phyloP scores from a whole-genome alignment of 441 rosid species.

The Populus hybrid region DNA sequence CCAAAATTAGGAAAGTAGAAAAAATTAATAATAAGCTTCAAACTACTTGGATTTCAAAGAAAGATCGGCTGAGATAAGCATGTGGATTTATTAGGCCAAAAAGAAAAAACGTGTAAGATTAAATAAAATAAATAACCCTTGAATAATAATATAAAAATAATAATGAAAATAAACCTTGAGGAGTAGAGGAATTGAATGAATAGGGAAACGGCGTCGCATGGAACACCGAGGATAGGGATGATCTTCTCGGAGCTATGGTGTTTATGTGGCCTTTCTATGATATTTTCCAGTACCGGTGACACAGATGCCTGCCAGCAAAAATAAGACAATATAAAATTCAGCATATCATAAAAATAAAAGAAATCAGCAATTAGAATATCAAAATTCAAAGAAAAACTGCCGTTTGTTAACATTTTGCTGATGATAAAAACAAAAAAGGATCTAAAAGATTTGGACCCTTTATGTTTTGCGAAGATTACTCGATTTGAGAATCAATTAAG shows the following conservation, averaged over 20 bases:
- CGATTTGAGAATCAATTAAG: too few relatives aligned
- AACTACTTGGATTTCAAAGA: not conserved
- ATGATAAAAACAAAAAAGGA: not conserved
- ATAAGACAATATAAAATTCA: not conserved
- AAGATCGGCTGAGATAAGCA: not conserved
- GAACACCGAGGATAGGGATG: constrained; percentile 78
- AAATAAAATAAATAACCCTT: not conserved
- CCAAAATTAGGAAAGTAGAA: too few relatives aligned
- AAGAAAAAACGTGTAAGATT: too few relatives aligned
- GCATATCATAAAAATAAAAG: not conserved
- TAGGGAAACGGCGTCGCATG: constrained; percentile 64
- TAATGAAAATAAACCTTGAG: constrained; percentile 42
- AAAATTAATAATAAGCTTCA: not conserved
- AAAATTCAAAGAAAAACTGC: not conserved
- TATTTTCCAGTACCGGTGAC: constrained; percentile 66
- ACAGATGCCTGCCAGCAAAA: constrained; percentile 46
- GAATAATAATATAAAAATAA: not conserved
- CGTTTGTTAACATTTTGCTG: too few relatives aligned
- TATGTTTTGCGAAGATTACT: not conserved
- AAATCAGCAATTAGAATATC: not conserved
- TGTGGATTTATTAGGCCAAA: not conserved
- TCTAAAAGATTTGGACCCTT: not conserved
- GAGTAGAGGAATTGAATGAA: constrained; percentile 65
- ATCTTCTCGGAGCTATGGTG: constrained; percentile 54
- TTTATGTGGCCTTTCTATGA: constrained; percentile 56